Evolutionary conservation across 2,329 filamentous ascomycete species (phyloP).

Genomic region (Coniochaeta sp.): DNA sequence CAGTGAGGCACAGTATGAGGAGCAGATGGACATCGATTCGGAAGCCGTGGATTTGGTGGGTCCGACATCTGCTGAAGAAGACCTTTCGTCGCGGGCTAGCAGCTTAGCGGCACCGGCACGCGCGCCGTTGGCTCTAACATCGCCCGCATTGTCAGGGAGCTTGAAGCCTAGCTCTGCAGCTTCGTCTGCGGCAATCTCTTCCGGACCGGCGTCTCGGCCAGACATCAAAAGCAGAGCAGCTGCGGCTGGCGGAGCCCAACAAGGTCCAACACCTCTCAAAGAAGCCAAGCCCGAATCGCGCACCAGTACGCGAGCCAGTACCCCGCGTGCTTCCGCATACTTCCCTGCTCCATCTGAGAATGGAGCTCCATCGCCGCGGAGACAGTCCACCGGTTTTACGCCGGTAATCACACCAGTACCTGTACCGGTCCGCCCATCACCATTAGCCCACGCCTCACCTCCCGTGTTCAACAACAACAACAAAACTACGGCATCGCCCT

Average conservation of each 20-base stretch:
- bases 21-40: conserved; percentile 6
- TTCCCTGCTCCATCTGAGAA: not conserved
- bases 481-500: not conserved
- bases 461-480: not conserved
- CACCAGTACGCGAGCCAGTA: not conserved
- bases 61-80: not conserved
- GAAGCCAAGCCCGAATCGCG: not conserved
- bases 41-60: conserved; percentile 4
- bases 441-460: not conserved
- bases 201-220: not conserved
- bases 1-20: conserved; percentile 1
- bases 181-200: not conserved
- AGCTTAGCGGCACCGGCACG: conserved; percentile 2
- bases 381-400: not conserved
- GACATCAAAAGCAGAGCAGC: not conserved
- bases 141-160: not conserved
- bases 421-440: not conserved
- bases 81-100: conserved; percentile 8
- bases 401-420: not conserved
- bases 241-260: not conserved
- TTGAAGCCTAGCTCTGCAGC: not conserved
- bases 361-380: not conserved
- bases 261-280: not conserved
- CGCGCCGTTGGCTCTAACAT: not conserved
- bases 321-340: not conserved